These are phyloP conservation scores for Cladophialophora bantiana DNA, from an alignment of 2,329 filamentous ascomycete species.

Conservation along the genomic window DNA sequence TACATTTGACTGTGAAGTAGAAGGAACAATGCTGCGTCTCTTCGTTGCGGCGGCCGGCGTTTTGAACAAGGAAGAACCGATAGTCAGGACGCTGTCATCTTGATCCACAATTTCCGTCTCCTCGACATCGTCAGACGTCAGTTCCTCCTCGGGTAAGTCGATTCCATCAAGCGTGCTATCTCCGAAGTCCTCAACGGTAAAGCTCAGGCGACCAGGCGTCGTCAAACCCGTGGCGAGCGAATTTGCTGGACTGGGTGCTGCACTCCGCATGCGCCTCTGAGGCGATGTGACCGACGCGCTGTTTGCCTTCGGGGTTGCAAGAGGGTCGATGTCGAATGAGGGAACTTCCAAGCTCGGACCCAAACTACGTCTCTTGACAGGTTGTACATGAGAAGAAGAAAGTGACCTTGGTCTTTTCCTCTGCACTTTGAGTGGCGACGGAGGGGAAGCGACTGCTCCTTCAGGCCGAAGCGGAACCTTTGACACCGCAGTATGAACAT, in stretches of 20 bases:
- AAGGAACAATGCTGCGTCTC: conserved; percentile 23
- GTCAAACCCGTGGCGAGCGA: conserved; percentile 27
- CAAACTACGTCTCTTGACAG: conserved; percentile 31
- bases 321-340: neutral
- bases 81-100: conserved; percentile 33
- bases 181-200: conserved; percentile 38
- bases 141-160: conserved; percentile 35
- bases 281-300: conserved; percentile 23
- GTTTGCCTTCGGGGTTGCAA: conserved; percentile 22
- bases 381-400: conserved; percentile 51
- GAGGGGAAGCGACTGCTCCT: conserved; percentile 49
- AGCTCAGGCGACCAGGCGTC: conserved; percentile 38
- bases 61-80: conserved; percentile 35
- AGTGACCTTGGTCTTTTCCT: conserved; percentile 60
- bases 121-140: conserved; percentile 31
- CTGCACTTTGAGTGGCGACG: conserved; percentile 54
- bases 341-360: conserved; percentile 4
- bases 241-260: conserved; percentile 37
- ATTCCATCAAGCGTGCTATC: conserved; percentile 39
- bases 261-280: conserved; percentile 34
- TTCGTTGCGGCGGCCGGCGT: conserved; percentile 25
- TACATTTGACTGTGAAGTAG: conserved; percentile 15
- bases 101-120: conserved; percentile 9
- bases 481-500: conserved; percentile 72
- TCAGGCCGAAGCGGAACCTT: conserved; percentile 78